Conservation (phyloP, 495 filamentous ascomycete species). For the Pseudotulostoma volvatum region DNA sequence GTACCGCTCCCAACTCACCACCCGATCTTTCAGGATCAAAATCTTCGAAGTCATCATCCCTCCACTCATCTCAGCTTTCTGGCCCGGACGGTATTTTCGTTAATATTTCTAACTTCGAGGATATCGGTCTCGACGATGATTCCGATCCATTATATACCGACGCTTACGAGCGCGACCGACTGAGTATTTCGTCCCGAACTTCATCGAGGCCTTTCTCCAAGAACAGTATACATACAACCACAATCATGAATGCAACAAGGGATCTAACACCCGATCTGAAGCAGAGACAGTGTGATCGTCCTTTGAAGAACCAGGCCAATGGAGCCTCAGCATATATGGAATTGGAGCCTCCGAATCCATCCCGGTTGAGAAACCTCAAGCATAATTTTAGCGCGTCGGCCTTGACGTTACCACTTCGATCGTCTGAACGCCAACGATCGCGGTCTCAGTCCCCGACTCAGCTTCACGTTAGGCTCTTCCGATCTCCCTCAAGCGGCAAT, state of each 20-base stretch:
- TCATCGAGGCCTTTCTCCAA: slow-evolving; percentile 9
- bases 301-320: slow-evolving; percentile 17
- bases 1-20: slow-evolving; percentile 53
- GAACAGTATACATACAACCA: slow-evolving; percentile 18
- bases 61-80: slow-evolving; percentile 53
- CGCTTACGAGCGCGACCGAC: slow-evolving; percentile 16
- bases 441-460: slow-evolving; percentile 11
- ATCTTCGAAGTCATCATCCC: slow-evolving; percentile 82
- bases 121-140: slow-evolving; percentile 75
- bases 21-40: slow-evolving; percentile 74
- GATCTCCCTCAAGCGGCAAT: not conserved
- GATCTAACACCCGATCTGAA: slow-evolving; percentile 27
- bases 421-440: slow-evolving; percentile 18
- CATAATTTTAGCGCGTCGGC: slow-evolving; percentile 11
- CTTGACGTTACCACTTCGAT: slow-evolving; percentile 13
- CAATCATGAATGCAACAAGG: slow-evolving; percentile 22
- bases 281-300: slow-evolving; percentile 28
- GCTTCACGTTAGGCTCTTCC: not conserved
- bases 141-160: slow-evolving; percentile 14
- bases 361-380: slow-evolving; percentile 11
- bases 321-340: slow-evolving; percentile 7
- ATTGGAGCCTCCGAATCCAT: slow-evolving; percentile 10
- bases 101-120: slow-evolving; percentile 75
- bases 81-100: slow-evolving; percentile 48
- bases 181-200: slow-evolving; percentile 12